Conservation (phyloP, 106 monocot genomes). For the Apostasia ramifera region DNA sequence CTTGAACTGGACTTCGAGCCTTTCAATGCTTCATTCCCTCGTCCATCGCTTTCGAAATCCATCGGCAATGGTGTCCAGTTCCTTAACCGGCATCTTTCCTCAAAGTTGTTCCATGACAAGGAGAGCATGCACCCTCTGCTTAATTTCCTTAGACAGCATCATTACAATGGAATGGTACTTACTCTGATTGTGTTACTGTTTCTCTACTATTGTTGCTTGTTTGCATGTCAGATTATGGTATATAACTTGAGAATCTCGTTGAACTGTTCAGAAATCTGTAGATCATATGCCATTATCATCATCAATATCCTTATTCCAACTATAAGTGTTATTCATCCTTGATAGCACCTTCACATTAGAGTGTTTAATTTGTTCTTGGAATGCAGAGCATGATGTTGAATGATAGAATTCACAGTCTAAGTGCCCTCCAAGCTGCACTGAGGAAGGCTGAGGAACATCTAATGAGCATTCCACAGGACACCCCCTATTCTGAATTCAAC, state of each 20-base stretch:
- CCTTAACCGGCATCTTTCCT: conserved; percentile 92
- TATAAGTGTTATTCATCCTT: no score
- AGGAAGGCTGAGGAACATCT: conserved; percentile 91
- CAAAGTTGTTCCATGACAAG: conserved; percentile 89
- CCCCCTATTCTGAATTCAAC: conserved; percentile 79
- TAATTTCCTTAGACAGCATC: conserved; percentile 77
- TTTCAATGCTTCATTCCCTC: conserved; percentile 95
- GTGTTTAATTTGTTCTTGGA: neutral
- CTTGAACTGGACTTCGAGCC: conserved; percentile 60
- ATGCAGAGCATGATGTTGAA: conserved; percentile 79
- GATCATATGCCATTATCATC: no score
- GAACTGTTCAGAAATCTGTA: no score
- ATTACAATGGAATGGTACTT: conserved; percentile 89
- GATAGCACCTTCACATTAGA: no score
- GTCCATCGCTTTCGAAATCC: conserved; percentile 77
- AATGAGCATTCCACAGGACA: conserved; percentile 36
- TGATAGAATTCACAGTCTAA: conserved; percentile 51
- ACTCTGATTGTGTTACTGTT: neutral
- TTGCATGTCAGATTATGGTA: no score
- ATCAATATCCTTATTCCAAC: no score
- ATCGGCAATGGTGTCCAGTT: conserved; percentile 99
- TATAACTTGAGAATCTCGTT: no score
- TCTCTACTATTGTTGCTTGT: no score
- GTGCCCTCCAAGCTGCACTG: conserved; percentile 45
- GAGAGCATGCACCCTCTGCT: conserved; percentile 94